phyloP scores from a whole-genome alignment of 768 basidiomycete species.

The Suillus brevipes region DNA sequence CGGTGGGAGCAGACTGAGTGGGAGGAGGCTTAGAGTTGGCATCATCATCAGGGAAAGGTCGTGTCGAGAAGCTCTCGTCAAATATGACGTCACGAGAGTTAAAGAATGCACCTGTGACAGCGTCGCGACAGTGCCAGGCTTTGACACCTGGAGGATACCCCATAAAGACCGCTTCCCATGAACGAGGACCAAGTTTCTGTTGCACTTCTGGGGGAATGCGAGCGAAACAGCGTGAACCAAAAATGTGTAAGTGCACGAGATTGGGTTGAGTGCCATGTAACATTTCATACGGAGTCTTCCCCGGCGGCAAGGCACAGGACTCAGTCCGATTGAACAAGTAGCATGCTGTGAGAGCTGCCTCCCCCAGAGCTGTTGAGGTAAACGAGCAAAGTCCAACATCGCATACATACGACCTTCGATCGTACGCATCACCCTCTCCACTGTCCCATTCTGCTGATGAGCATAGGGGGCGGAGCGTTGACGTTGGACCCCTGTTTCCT shows the following conservation, averaged over 20 bases:
- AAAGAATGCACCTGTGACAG: constrained; percentile 10
- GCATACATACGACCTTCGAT: no score
- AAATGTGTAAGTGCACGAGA: constrained; percentile 21
- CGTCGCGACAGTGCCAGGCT: constrained; percentile 13
- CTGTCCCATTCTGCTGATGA: no score
- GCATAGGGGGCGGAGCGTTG: no score
- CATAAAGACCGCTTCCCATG: constrained; percentile 8
- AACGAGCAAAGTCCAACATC: no score
- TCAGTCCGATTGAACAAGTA: no score
- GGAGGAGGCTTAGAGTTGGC: no score
- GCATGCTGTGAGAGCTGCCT: no score
- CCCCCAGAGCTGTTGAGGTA: no score
- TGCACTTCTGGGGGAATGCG: constrained; percentile 3
- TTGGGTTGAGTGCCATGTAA: constrained; percentile 27
- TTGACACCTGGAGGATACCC: constrained; percentile 10
- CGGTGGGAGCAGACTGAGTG: no score
- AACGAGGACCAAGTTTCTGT: constrained; percentile 13
- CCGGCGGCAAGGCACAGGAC: neutral
- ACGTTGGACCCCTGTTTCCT: no score
- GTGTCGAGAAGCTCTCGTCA: neutral
- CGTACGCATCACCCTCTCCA: no score
- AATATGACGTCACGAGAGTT: constrained; percentile 8
- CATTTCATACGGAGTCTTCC: constrained; percentile 24
- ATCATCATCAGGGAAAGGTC: neutral
- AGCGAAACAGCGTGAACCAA: constrained; percentile 20